Conservation (phyloP, 208 protist species). For the Kentomonas sorsogonicus region DNA sequence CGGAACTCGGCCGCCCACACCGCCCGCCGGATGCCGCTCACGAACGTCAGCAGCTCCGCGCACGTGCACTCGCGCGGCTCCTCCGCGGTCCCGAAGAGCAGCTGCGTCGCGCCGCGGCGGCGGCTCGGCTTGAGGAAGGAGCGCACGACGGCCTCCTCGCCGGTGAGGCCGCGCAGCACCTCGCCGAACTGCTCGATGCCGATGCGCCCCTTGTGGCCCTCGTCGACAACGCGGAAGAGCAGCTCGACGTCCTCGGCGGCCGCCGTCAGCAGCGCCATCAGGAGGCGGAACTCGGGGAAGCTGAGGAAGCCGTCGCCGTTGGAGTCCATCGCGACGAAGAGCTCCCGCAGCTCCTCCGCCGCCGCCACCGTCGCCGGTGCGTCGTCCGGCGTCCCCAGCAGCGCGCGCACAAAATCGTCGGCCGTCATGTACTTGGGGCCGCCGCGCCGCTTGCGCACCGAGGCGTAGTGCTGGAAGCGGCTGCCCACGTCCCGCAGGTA, state of each 20-base stretch:
- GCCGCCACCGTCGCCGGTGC: constrained; percentile 17
- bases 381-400: constrained; percentile 46
- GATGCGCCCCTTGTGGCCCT: constrained; percentile 40
- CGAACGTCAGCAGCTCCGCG: constrained; percentile 37
- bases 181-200: constrained; percentile 65
- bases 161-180: constrained; percentile 60
- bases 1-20: constrained; percentile 84
- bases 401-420: constrained; percentile 80
- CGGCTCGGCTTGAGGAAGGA: constrained; percentile 31
- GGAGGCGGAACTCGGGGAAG: constrained; percentile 76
- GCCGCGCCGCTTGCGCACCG: constrained; percentile 45
- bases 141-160: constrained; percentile 41
- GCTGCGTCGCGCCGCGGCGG: constrained; percentile 36
- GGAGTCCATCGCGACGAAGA: constrained; percentile 73
- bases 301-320: constrained; percentile 74
- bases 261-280: constrained; percentile 75
- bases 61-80: constrained; percentile 34
- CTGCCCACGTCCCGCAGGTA: constrained; percentile 77
- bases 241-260: constrained; percentile 38
- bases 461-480: constrained; percentile 86
- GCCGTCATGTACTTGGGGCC: constrained; percentile 71
- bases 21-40: constrained; percentile 49
- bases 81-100: constrained; percentile 54
- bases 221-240: constrained; percentile 63
- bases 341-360: constrained; percentile 27